Percentiles rank a stretch among this genome's conserved stretches.
These are phyloP conservation scores for Phytophthora sp. DNA, from an alignment of 352 stramenopile genomes.

Conservation along the genomic window DNA sequence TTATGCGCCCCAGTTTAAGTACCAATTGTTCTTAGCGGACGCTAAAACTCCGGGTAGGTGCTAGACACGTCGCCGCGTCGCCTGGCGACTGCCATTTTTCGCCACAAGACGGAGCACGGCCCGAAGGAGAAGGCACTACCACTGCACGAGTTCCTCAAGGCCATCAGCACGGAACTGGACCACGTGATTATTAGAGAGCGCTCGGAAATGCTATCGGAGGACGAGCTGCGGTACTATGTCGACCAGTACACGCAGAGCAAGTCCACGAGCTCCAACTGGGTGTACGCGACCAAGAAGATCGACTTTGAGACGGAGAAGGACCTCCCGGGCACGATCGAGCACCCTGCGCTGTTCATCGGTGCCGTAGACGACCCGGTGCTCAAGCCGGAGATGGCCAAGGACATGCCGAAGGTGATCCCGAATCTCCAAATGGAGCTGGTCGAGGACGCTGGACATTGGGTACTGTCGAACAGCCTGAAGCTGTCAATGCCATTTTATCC, in stretches of 20 bases:
- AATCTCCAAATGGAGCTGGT: conserved; percentile 47
- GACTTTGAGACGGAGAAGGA: conserved; percentile 55
- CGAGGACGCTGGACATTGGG: conserved; percentile 50
- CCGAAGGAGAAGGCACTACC: conserved; percentile 26
- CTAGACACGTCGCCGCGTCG: conserved; percentile 39
- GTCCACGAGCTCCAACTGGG: conserved; percentile 44
- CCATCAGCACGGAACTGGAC: conserved; percentile 29
- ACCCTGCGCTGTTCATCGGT: conserved; percentile 52
- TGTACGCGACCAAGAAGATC: conserved; percentile 47
- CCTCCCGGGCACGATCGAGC: conserved; percentile 38
- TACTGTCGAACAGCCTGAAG: conserved; percentile 43
- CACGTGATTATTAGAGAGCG: conserved; percentile 43
- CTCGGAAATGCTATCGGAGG: conserved; percentile 43
- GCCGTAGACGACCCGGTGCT: conserved; percentile 48
- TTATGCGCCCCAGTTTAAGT: conserved; percentile 44
- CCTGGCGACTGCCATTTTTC: conserved; percentile 46
- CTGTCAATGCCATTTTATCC: conserved; percentile 48
- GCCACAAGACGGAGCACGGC: conserved; percentile 29
- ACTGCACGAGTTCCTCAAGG: conserved; percentile 36
- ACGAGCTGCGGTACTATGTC: conserved; percentile 55
- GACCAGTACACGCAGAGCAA: conserved; percentile 43
- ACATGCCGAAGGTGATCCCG: conserved; percentile 48
- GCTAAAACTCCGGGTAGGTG: conserved; percentile 34
- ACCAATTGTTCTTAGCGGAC: conserved; percentile 47
- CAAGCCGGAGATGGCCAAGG: conserved; percentile 47